Base-by-base conservation (phyloP, 345 rosid genomes). In the Pelargonium nanum region DNA sequence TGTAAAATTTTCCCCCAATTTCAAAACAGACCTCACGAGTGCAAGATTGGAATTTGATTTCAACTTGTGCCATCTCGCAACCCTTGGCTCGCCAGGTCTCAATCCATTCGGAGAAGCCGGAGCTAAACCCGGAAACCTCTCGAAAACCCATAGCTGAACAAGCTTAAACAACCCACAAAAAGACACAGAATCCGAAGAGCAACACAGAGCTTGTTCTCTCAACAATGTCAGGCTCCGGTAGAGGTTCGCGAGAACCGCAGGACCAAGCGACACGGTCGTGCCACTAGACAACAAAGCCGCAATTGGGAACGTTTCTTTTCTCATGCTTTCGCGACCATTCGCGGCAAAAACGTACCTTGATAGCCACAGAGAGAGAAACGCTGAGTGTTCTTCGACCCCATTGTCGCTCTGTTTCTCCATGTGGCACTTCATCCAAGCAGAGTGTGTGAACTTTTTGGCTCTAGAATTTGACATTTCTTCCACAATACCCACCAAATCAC, bases 141-240 rank as follows among this genome's bases (percentile, higher is more conserved):
- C 78, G 68, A 75, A 13, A 74, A n/a, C 81, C 87, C 82, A 80
- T 22, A 77, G 56, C 70, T 75, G 82, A 30, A 82, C 77, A 44
- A 75, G 55, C 32, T 74, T 75, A 28, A 80, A 71, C 13, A 77
- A 79, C 26, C 62, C 62, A 4, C 19, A 21, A 34, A 16, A 17
- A 10, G 62, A 32, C 24, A 59, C 34, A 7, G 24, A 15, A 59
- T 28, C 53, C 34, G 7, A 3, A n/a, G n/a, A n/a, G 17, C 24
- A 59, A 59, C 4, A 16, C 3, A 20, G 0, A 1, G 52, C 53
- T 26, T 23, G 24, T 8, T 59, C 26, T 52, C 24, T 22, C 26
- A 59, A 52, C 22, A 59, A 17, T 52, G 19, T 32, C 24, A 34
- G 52, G 1, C 20, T 19, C 40, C 34, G 62, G 48, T 16, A 59